Base-by-base conservation (phyloP, 495 filamentous ascomycete genomes). In the Penicillium subrubescens region DNA sequence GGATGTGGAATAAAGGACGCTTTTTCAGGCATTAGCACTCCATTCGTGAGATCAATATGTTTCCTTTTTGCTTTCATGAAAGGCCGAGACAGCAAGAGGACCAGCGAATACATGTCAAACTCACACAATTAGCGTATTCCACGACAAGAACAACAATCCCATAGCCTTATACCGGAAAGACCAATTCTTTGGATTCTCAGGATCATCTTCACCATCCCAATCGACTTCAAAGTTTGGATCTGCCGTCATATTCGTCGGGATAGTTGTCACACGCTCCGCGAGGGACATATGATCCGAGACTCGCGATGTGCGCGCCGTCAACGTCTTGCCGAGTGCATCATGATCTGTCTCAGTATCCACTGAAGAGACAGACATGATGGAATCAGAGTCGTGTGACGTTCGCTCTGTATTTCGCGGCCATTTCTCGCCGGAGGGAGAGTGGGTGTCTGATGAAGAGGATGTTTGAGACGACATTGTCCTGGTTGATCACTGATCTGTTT, bases 1-100 rank as follows among this genome's bases (percentile, higher is more conserved):
- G 61, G 87, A 90, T 3, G 93, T 96, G 15, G 88, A 91, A 74
- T 94, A 95, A n/a, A 96, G 77, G 27, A 97, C 90, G 33, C 84
- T 86, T 60, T 41, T 41, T 41, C 14, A 17, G 17, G 37, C 0
- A 17, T 41, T 17, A 41, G 37, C 12, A 41, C 2, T 41, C 14
- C 14, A 15, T 6, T 41, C 14, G 37, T 5, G 3, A 17, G 17
- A 17, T 17, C 37, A 17, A 17, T 41, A 12, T 41, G 3, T 17
- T 14, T 6, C 35, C 12, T 0, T 52, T 52, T 27, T 17, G 14
- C 31, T 52, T 7, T 54, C 27, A 31, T 8, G 14, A 1, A 5
- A n/a, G 44, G 3, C 21, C 10, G 21, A 48, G 21, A 48, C 37
- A 25, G 8, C 19, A 25, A 21, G 25, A 48, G 3, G 11, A 19